Base-by-base conservation (phyloP, 2,329 filamentous ascomycete genomes). In the Fusarium subglutinans region DNA sequence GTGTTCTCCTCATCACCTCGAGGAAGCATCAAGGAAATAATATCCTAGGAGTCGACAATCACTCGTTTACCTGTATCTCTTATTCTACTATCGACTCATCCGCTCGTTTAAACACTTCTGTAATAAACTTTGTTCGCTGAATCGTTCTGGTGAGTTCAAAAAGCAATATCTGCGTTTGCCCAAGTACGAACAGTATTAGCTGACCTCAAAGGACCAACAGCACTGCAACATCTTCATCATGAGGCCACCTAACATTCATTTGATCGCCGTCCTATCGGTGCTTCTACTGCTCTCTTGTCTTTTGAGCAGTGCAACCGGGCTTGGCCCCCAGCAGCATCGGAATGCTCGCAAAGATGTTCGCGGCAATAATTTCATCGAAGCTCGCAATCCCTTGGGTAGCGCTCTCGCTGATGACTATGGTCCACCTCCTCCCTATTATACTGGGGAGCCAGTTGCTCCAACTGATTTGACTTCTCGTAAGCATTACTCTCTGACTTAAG, bases 191-290 rank as follows among this genome's bases (percentile, higher is more conserved):
- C 28, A 55, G 40, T 48, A 22, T 20, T 37, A 55, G 24, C 67
- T 74, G 13, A 74, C 55, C 24, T 15, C 18, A 20, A 37, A 43
- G 44, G 17, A 51, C 15, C 30, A 66, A 44, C 28, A 72, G 47
- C 48, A 66, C 55, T 55, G 43, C 43, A 35, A 48, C 28, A n/a
- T 58, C 63, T 58, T 66, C 78, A 80, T 41, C 61, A 87, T 87
- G 85, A 84, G 81, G 72, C 76, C 64, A 33, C 80, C 73, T 20
- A 68, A 57, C 11, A 76, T 76, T 76, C 70, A 82, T 59, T 69
- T 78, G 70, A 61, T 78, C 70, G 78, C 80, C 77, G 60, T 84
- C 37, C 66, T 81, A 71, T 83, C 80, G 55, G 61, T 60, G 22
- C 22, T 77, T 76, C 81, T 80, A 63, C 64, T 79, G 20, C 59